Percentiles rank a stretch among this genome's conserved stretches.
phyloP scores from a whole-genome alignment of 371 early-diverging fungal species.

The Mucor sp. region DNA sequence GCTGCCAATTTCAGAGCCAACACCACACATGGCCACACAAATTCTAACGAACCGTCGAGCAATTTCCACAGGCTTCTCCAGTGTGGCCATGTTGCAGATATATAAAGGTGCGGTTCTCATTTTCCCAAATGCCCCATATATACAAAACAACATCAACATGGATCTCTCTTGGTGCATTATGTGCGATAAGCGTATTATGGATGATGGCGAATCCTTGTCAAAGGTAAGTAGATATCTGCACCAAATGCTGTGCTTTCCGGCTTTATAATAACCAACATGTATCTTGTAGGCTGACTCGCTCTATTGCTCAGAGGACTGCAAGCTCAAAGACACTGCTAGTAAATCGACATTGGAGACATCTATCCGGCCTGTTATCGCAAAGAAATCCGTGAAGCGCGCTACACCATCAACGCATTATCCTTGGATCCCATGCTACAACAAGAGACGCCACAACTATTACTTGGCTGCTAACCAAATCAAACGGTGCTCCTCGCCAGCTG shows the following conservation, averaged over 20 bases:
- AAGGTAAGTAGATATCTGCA: neutral
- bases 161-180: slow-evolving; percentile 34
- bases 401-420: slow-evolving; percentile 5
- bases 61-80: neutral
- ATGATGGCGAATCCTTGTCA: neutral
- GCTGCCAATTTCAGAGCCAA: neutral
- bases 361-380: neutral
- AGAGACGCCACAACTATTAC: slow-evolving; percentile 13
- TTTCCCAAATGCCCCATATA: neutral
- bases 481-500: neutral
- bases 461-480: slow-evolving; percentile 1
- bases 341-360: neutral
- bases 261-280: neutral
- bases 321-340: neutral
- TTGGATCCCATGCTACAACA: slow-evolving; percentile 18
- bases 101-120: neutral
- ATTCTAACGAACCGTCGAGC: neutral
- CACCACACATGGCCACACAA: neutral
- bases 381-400: neutral
- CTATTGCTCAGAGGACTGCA: slow-evolving; percentile 9
- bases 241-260: neutral
- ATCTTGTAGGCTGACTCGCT: neutral
- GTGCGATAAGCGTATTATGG: slow-evolving; percentile 24
- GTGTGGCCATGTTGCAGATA: neutral
- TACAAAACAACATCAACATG: slow-evolving; percentile 1